Evolutionary conservation across 2,329 filamentous ascomycete genomes (phyloP).

Genomic region (Cladosporium halotolerans): DNA sequence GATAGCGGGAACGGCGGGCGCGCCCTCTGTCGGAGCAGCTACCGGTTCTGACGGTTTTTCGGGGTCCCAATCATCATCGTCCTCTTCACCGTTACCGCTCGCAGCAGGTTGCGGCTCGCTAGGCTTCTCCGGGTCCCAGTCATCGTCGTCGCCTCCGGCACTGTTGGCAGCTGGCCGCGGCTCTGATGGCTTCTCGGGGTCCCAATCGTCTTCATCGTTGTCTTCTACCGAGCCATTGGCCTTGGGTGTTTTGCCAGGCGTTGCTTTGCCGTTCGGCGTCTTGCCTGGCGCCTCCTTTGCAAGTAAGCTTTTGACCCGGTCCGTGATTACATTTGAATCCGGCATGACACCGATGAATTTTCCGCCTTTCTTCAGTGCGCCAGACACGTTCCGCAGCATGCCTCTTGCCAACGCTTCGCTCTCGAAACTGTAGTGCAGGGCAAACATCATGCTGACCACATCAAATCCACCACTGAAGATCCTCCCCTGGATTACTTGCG

Average conservation of each 20-base stretch:
- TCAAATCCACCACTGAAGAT: conserved; percentile 75
- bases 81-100: conserved; percentile 20
- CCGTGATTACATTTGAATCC: conserved; percentile 86
- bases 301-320: conserved; percentile 72
- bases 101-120: conserved; percentile 35
- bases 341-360: conserved; percentile 92
- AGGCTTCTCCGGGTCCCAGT: conserved; percentile 37
- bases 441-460: conserved; percentile 98
- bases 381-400: conserved; percentile 91
- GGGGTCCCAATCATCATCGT: conserved; percentile 32
- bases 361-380: conserved; percentile 85
- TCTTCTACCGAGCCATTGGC: conserved; percentile 24
- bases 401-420: conserved; percentile 79
- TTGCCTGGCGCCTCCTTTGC: conserved; percentile 42
- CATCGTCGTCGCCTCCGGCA: conserved; percentile 21
- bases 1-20: conserved; percentile 26
- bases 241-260: conserved; percentile 13
- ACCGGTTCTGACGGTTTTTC: conserved; percentile 42
- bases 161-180: conserved; percentile 24
- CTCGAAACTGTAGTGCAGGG: conserved; percentile 98
- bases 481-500: conserved; percentile 56
- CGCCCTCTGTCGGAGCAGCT: conserved; percentile 15
- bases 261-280: conserved; percentile 24
- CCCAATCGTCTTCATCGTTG: conserved; percentile 31
- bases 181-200: conserved; percentile 41